Conservation (phyloP, 148 eudicot genomes). For the Fagopyrum homotropicum region DNA sequence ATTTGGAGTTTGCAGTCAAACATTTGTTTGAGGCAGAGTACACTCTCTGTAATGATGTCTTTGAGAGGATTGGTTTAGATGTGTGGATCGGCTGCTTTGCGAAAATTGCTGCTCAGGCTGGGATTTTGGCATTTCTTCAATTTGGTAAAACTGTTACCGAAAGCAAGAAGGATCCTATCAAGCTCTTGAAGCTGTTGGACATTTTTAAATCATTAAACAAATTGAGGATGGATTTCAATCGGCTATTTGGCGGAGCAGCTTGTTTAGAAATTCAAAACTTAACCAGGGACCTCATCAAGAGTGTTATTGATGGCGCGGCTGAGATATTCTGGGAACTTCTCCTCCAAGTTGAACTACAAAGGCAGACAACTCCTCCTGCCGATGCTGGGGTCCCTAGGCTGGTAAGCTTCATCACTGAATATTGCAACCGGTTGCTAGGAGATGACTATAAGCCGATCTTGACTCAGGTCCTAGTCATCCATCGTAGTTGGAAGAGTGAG, state of each 20-base stretch:
- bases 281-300: slow-evolving; percentile 64
- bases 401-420: slow-evolving; percentile 61
- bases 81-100: slow-evolving; percentile 80
- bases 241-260: slow-evolving; percentile 72
- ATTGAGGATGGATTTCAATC: slow-evolving; percentile 65
- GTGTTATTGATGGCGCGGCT: slow-evolving; percentile 66
- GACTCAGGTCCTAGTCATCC: slow-evolving; percentile 68
- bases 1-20: slow-evolving; percentile 81
- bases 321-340: slow-evolving; percentile 84
- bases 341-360: slow-evolving; percentile 71
- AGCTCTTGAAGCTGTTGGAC: slow-evolving; percentile 66
- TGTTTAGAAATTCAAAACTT: slow-evolving; percentile 73
- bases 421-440: slow-evolving; percentile 62
- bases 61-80: slow-evolving; percentile 64
- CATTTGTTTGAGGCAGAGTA: slow-evolving; percentile 78
- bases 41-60: slow-evolving; percentile 74
- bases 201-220: slow-evolving; percentile 65
- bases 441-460: slow-evolving; percentile 71
- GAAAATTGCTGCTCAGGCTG: slow-evolving; percentile 70
- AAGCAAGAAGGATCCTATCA: slow-evolving; percentile 82
- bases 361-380: slow-evolving; percentile 63
- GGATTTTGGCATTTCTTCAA: slow-evolving; percentile 64
- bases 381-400: slow-evolving; percentile 72
- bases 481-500: slow-evolving; percentile 84
- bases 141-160: slow-evolving; percentile 77